Evolutionary conservation across 1,284 basidiomycete species (phyloP).

Genomic region (Inonotus hispidus): DNA sequence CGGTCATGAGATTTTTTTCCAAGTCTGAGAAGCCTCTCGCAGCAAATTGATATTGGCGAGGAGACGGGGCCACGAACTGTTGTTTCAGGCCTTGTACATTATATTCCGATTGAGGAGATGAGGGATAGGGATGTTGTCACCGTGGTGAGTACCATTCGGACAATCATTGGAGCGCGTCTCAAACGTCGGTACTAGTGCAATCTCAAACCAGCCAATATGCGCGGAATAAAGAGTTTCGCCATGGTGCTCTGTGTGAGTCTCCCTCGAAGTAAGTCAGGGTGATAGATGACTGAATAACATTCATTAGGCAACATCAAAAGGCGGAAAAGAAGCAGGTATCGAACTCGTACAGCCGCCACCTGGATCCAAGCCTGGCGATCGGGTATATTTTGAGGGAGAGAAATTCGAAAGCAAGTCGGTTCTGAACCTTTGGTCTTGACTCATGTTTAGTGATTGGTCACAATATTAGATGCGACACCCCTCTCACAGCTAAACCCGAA

Average conservation of each 20-base stretch:
- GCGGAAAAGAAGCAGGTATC: slow-evolving; percentile 87
- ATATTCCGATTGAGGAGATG: slow-evolving; percentile 93
- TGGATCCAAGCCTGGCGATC: slow-evolving; percentile 84
- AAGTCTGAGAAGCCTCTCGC: slow-evolving; percentile 12
- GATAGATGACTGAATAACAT: neutral
- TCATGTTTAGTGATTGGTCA: slow-evolving; percentile 2
- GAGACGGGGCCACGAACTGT: slow-evolving; percentile 90
- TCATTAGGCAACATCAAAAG: slow-evolving; percentile 75
- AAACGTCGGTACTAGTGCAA: slow-evolving; percentile 58
- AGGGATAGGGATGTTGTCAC: slow-evolving; percentile 80
- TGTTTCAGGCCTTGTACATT: slow-evolving; percentile 91
- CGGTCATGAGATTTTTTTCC: neutral
- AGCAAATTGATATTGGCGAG: slow-evolving; percentile 95
- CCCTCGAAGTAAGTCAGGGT: neutral
- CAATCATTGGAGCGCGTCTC: slow-evolving; percentile 4
- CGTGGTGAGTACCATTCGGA: slow-evolving; percentile 50
- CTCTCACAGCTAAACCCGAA: slow-evolving; percentile 89
- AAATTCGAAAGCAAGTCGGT: slow-evolving; percentile 67
- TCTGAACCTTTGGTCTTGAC: neutral
- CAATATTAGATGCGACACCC: slow-evolving; percentile 56
- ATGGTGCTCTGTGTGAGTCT: slow-evolving; percentile 86
- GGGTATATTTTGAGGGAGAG: slow-evolving; percentile 88
- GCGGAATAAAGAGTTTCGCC: slow-evolving; percentile 92
- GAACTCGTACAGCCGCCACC: slow-evolving; percentile 86
- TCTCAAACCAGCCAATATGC: slow-evolving; percentile 92